A percentile compares a stretch with the other conserved stretches of the same genome.
phyloP scores from a whole-genome alignment of 2,329 filamentous ascomycete species.

The Pestalotiopsis sp. region DNA sequence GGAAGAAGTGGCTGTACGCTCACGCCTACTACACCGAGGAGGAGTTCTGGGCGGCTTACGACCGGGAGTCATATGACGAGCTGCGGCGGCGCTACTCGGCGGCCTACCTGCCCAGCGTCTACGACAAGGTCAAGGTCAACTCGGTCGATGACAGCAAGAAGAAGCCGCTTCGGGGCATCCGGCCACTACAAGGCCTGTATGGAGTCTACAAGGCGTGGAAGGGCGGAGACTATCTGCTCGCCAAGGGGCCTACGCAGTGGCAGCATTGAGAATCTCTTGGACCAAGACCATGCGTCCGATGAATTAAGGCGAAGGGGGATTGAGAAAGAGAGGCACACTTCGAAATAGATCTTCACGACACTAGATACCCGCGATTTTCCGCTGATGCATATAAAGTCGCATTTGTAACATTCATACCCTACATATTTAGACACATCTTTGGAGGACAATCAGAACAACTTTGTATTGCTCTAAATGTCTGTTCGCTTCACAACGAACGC shows the following conservation, averaged over 20 bases:
- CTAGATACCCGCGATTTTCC: background rate
- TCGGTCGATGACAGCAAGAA: slow-evolving; percentile 34
- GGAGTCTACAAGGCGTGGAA: slow-evolving; percentile 47
- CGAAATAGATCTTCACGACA: background rate
- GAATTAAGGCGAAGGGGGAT: background rate
- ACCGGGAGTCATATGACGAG: slow-evolving; percentile 59
- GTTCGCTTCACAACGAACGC: slow-evolving; percentile 47
- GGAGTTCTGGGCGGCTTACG: slow-evolving; percentile 70
- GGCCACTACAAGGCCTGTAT: slow-evolving; percentile 48
- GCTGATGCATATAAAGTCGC: background rate
- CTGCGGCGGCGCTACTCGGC: slow-evolving; percentile 63
- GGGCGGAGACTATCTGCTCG: slow-evolving; percentile 50
- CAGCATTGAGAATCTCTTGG: background rate
- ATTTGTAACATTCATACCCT: background rate
- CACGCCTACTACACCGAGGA: slow-evolving; percentile 69
- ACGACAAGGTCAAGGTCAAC: slow-evolving; percentile 66
- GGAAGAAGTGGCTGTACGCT: slow-evolving; percentile 72
- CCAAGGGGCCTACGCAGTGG: slow-evolving; percentile 16
- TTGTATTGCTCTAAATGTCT: slow-evolving; percentile 7
- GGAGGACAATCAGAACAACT: background rate
- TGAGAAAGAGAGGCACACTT: background rate
- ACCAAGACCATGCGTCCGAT: background rate
- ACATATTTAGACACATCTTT: background rate
- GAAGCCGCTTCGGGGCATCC: slow-evolving; percentile 33
- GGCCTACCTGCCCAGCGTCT: slow-evolving; percentile 62